A percentile compares a stretch with the other conserved stretches of the same genome.
These are phyloP conservation scores for Trichoderma asperelloides DNA, from an alignment of 495 filamentous ascomycete genomes.

Conservation along the genomic window DNA sequence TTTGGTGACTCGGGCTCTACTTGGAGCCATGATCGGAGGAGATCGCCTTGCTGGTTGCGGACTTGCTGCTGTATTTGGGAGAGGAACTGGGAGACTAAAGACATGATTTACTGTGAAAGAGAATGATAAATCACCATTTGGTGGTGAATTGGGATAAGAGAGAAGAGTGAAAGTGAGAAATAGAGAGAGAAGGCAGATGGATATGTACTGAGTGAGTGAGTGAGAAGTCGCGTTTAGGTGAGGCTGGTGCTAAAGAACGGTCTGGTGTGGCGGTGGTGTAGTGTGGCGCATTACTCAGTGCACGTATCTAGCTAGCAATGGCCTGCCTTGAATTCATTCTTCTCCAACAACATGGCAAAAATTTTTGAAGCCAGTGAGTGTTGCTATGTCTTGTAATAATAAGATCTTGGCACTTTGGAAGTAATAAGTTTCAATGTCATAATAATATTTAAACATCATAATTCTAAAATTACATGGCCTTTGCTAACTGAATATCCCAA, in stretches of 20 bases:
- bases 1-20: constrained; percentile 40
- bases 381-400: not conserved
- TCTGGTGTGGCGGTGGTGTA: not conserved
- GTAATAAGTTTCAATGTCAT: not conserved
- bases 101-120: constrained; percentile 20
- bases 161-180: not conserved
- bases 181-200: not conserved
- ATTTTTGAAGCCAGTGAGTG: not conserved
- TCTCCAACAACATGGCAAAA: not conserved
- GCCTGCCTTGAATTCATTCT: not conserved
- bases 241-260: not conserved
- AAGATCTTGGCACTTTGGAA: not conserved
- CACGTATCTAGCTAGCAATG: too few relatives aligned
- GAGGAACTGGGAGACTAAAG: constrained; percentile 31
- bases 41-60: constrained; percentile 27
- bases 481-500: not conserved
- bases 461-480: not conserved
- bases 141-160: not conserved
- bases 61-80: constrained; percentile 30
- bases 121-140: not conserved
- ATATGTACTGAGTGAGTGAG: not conserved
- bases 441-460: not conserved
- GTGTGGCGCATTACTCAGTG: not conserved
- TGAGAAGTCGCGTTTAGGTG: constrained; percentile 4
- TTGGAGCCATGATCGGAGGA: constrained; percentile 35